phyloP scores from a whole-genome alignment of 163 green algal species.

The Chlamydomonas reinhardtii region DNA sequence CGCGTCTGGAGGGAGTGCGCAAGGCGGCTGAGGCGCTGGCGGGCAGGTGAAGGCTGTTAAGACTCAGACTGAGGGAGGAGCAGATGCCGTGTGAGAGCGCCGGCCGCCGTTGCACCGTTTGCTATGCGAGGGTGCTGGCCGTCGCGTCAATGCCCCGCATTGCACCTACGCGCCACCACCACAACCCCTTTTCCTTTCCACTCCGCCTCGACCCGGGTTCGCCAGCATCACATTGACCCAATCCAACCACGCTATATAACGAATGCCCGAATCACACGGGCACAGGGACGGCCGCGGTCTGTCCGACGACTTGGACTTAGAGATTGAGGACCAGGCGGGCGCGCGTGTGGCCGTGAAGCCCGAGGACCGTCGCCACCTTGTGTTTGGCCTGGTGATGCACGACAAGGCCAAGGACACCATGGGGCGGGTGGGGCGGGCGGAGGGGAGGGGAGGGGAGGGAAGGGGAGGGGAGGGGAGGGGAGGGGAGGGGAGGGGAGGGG shows the following conservation, averaged over 20 bases:
- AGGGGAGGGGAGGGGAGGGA: neutral
- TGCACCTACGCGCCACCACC: too few relatives aligned
- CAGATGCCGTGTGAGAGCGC: too few relatives aligned
- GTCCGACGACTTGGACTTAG: conserved; percentile 56
- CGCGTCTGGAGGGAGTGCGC: conserved; percentile 21
- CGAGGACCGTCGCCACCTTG: conserved; percentile 61
- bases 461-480: neutral
- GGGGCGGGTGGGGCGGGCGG: conserved; percentile 45
- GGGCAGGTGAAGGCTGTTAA: conserved; percentile 31
- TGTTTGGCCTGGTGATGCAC: conserved; percentile 70
- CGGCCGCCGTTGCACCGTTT: too few relatives aligned
- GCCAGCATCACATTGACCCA: too few relatives aligned
- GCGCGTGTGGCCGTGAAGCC: conserved; percentile 43
- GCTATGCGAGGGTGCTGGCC: too few relatives aligned
- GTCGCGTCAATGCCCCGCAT: too few relatives aligned
- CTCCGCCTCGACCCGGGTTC: too few relatives aligned
- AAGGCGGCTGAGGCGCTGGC: conserved; percentile 39
- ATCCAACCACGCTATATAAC: too few relatives aligned
- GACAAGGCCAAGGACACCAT: conserved; percentile 65
- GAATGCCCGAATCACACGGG: too few relatives aligned
- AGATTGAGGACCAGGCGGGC: conserved; percentile 67
- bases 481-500: neutral
- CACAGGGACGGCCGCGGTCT: conserved; percentile 22
- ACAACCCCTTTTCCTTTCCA: too few relatives aligned
- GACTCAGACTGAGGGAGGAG: too few relatives aligned